These are phyloP conservation scores for Marasmius oreades DNA, from an alignment of 1,284 basidiomycete species.

Conservation along the genomic window DNA sequence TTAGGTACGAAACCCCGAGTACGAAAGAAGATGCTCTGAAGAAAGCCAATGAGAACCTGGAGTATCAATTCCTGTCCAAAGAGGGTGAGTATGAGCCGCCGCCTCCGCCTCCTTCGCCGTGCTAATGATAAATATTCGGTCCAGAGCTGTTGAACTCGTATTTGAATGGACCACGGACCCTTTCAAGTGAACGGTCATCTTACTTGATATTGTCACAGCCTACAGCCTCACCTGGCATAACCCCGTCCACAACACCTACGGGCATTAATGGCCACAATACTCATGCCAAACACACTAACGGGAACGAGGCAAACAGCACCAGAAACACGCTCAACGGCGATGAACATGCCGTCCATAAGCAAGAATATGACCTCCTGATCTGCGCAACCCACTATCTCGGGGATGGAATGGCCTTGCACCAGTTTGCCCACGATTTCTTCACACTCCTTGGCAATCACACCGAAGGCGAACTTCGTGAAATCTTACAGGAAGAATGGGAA, in stretches of 20 bases:
- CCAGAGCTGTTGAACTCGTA: constrained; percentile 64
- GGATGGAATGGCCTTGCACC: constrained; percentile 78
- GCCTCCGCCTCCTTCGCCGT: constrained; percentile 9
- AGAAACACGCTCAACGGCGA: background rate
- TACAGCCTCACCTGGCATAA: background rate
- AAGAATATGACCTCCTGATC: constrained; percentile 27
- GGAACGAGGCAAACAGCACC: constrained; percentile 3
- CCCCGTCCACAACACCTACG: background rate
- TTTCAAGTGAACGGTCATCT: constrained; percentile 68
- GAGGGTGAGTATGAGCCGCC: constrained; percentile 38
- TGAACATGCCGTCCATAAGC: too few relatives aligned
- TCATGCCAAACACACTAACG: background rate
- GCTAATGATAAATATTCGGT: background rate
- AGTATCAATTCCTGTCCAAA: constrained; percentile 48
- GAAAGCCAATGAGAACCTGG: constrained; percentile 46
- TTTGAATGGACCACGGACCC: constrained; percentile 69
- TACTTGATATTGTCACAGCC: constrained; percentile 65
- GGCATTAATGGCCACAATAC: too few relatives aligned
- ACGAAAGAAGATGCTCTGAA: constrained; percentile 42
- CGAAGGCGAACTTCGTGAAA: constrained; percentile 36
- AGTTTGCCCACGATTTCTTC: constrained; percentile 73
- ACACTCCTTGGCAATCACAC: constrained; percentile 42
- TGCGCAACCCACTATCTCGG: constrained; percentile 73
- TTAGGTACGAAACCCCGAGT: constrained; percentile 47
- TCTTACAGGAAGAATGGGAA: constrained; percentile 48